Base-by-base conservation (phyloP, 371 early-diverging fungal species). In the Mortierella sp. region DNA sequence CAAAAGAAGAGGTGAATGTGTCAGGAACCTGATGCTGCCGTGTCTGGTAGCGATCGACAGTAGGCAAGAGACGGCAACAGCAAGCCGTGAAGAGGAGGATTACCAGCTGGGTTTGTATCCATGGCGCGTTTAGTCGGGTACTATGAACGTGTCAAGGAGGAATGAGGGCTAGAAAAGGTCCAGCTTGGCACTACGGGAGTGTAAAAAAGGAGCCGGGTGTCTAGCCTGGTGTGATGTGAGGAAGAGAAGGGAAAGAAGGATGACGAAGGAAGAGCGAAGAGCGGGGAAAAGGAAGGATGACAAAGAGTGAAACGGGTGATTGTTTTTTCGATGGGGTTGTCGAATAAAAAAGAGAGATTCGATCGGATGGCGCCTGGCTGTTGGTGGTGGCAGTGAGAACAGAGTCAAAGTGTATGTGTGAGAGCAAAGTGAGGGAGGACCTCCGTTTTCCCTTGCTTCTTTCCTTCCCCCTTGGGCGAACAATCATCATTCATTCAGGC, bases 81-180 rank as follows among this genome's bases (percentile, higher is more conserved):
- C 34, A 31, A 21, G 64, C 9, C 21, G 37, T 34, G 37, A 64
- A 64, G 64, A 31, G 34, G 13, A 34, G 13, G 54, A 69, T 40
- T 73, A 73, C 73, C 73, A 55, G 73, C 55, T 51, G 51, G 51
- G 73, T 50, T 73, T 54, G 26, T 54, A 53, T 73, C 73, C 73
- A 73, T 73, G 73, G 64, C 21, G 64, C 64, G 64, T 40, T 69
- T 70, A 44, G 70, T 46, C 24, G 34, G 28, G 46, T 44, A n/a
- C 37, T 48, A 70, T 19, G 31, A 46, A 28, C 37, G 54, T 72
- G 50, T 59, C 44, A 44, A 69, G 70, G 48, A 77, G 51, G 61
- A 31, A 40, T 8, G 37, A 10, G 14, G 28, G 28, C 31, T 11
- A 28, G 26, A 13, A 11, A 11, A 31, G 28, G 19, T 71, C 43